Evolutionary conservation across 2,329 filamentous ascomycete genomes (phyloP).

Genomic region (Cryphonectria japonica): DNA sequence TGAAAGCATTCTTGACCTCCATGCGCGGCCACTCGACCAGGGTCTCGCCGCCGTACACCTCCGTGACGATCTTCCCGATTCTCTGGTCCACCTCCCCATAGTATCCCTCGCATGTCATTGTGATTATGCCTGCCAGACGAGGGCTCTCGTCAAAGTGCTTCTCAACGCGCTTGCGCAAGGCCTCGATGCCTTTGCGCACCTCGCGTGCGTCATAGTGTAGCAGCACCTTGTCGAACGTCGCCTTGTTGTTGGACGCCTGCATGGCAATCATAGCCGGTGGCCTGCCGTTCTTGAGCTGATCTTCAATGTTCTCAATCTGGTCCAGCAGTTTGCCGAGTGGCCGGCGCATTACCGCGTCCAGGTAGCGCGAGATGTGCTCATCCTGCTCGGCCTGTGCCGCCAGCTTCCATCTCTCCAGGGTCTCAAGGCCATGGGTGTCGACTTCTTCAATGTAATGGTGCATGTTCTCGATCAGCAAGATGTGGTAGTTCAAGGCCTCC

Average conservation of each 20-base stretch:
- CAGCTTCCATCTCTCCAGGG: constrained; percentile 81
- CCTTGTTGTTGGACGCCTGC: constrained; percentile 81
- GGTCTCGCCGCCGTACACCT: constrained; percentile 67
- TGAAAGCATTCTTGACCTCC: constrained; percentile 65
- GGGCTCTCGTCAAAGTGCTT: constrained; percentile 91
- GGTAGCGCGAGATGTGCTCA: constrained; percentile 87
- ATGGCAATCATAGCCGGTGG: constrained; percentile 68
- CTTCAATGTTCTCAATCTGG: constrained; percentile 87
- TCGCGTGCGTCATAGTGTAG: constrained; percentile 81
- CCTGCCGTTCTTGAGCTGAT: constrained; percentile 64
- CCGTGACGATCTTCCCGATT: constrained; percentile 62
- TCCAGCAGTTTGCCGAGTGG: constrained; percentile 90
- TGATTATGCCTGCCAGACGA: constrained; percentile 60
- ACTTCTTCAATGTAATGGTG: constrained; percentile 95
- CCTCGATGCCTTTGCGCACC: constrained; percentile 86
- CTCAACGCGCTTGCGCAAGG: constrained; percentile 87
- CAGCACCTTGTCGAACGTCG: constrained; percentile 84
- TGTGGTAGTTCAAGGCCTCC: constrained; percentile 95
- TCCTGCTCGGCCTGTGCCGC: constrained; percentile 77
- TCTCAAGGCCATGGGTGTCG: constrained; percentile 71
- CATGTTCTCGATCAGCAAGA: constrained; percentile 98
- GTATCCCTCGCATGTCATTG: constrained; percentile 64
- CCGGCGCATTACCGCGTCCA: constrained; percentile 84
- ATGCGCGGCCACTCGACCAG: constrained; percentile 68
- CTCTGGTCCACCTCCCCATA: constrained; percentile 65